Base-by-base conservation (phyloP, 495 filamentous ascomycete species). In the Hyphodiscus hymeniophilus region DNA sequence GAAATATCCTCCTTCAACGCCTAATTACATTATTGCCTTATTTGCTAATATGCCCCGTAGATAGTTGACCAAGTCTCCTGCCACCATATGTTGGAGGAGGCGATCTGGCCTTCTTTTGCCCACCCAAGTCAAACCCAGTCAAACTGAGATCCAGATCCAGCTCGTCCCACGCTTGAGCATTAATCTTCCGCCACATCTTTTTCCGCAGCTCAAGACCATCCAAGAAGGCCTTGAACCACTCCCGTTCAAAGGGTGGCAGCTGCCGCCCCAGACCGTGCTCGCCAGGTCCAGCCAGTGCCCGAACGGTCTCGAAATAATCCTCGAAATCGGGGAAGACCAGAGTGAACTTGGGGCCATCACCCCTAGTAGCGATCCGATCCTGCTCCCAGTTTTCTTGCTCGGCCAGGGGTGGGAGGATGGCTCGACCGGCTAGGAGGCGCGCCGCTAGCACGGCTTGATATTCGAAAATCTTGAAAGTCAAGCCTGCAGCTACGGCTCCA, bases 381-480 rank as follows among this genome's bases (percentile, higher is more conserved):
- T 56, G 48, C 39, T 69, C 68, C 68, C 68, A 71, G n/a, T 62
- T 60, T 8, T 63, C 53, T 38, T 69, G 66, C 26, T 63, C 64
- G 15, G 59, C 54, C 3, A 66, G 58, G 12, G 62, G 60, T 0
- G 68, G 53, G 3, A 64, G 46, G 1, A 52, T 57, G 3, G 57
- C 59, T 0, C 63, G 64, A n/a, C 77, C 76, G 0, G 77, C 72
- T 1, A 80, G 62, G 5, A 75, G 66, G 4, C 77, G 71, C 0
- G 76, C 77, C 0, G 72, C 70, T 0, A 71, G 69, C 1, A 80
- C 75, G 12, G 76, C 76, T 58, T 81, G 77, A 71, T 73, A 80
- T 61, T 81, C 76, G 42, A 76, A 80, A 1, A 78, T 66, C 18
- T 70, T 70, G 62, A 81, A 77, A 3, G 73, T 79, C n/a, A 81